Conservation (phyloP, 441 rosid species). For the Adansonia madagascariensis region DNA sequence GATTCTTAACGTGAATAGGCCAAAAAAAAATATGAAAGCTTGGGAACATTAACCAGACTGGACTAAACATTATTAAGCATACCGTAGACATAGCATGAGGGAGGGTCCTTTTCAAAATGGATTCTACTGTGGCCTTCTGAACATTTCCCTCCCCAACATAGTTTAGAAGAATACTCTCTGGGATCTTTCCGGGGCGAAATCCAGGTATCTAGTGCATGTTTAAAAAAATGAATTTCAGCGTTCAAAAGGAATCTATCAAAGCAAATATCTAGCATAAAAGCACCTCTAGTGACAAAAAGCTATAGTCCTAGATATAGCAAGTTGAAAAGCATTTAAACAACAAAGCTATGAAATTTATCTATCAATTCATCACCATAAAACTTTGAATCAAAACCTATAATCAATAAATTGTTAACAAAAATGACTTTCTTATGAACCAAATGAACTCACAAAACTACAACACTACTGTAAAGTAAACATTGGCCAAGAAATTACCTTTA, state of each 20-base stretch:
- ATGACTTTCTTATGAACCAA: neutral
- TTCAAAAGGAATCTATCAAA: neutral
- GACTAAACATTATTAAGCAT: slow-evolving; percentile 26
- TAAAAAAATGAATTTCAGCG: slow-evolving; percentile 5
- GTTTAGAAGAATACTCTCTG: slow-evolving; percentile 70
- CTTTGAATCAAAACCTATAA: neutral
- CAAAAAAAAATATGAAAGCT: neutral
- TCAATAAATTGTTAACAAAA: neutral
- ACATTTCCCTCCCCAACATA: slow-evolving; percentile 73
- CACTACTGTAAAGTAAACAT: neutral
- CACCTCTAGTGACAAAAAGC: neutral
- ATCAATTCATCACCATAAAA: neutral
- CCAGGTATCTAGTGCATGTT: slow-evolving; percentile 68
- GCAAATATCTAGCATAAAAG: neutral
- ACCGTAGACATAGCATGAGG: slow-evolving; percentile 93
- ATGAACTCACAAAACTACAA: neutral
- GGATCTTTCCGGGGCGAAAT: slow-evolving; percentile 85
- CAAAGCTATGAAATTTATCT: neutral
- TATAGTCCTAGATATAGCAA: neutral
- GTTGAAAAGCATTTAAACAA: neutral
- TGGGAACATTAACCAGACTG: neutral
- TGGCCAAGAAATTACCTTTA: slow-evolving; percentile 51
- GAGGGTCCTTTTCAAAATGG: slow-evolving; percentile 88
- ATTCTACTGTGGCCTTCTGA: slow-evolving; percentile 77
- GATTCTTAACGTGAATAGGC: neutral